Base-by-base conservation (phyloP, 2,329 filamentous ascomycete genomes). In the Macrophomina tecta region DNA sequence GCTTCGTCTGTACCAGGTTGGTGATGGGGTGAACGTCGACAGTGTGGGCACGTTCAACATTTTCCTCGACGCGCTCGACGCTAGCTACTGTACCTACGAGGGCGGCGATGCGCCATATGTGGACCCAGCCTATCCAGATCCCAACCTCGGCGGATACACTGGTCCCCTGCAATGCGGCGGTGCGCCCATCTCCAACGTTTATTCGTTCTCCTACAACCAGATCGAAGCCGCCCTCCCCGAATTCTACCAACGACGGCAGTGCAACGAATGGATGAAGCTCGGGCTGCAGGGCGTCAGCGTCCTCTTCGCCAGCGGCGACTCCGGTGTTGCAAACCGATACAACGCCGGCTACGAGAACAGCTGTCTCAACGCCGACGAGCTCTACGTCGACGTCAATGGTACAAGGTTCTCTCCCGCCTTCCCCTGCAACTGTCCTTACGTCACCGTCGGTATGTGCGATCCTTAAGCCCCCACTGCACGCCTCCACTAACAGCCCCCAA, bases 391-490 rank as follows among this genome's bases (percentile, higher is more conserved):
- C 28, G 81, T 78, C 51, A 82, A 85, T 68, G 83, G 80, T 1
- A 83, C 83, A 8, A 80, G 83, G 28, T 87, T 89, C 72, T 79
- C 87, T 42, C 83, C 88, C 0, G 84, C 83, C 5, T 92, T 91
- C 76, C 90, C 90, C 0, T 85, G 84, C 0, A 84, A 85, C 0
- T 92, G 90, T 71, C 90, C 89, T 0, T 92, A 86, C 75, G 85
- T 91, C 7, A 92, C 90, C 32, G 71, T 70, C 60, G 73, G 55
- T 58, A 34, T 9, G 55, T 58, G 9, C 38, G 2, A 2, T 23
- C 12, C 53, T 0, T 5, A 9, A 8, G 12, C 4, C 12, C 4
- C 6, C 8, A 49, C 5, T 30, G 1, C 8, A 28, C 23, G 5
- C 2, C n/a, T 3, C 4, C 7, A 14, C 55, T 58, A 32, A 58